Base-by-base conservation (phyloP, 305 asterid species). In the Solanum hybrid region DNA sequence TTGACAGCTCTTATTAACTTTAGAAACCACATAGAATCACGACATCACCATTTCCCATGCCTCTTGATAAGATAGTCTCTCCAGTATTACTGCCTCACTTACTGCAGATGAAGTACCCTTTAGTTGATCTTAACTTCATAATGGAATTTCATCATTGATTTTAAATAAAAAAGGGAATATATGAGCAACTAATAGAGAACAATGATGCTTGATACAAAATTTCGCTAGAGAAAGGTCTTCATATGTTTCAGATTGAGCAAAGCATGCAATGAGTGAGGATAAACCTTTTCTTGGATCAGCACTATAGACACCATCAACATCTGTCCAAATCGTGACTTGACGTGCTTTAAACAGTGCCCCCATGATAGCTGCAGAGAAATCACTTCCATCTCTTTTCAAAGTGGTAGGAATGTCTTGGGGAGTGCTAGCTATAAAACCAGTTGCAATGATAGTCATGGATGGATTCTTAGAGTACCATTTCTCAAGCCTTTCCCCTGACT, bases 231-330 rank as follows among this genome's bases (percentile, higher is more conserved):
- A 17, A 29, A 88, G 36, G 24, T 56, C 32, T 36, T 60, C 7
- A 87, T 38, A 69, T 60, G 32, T 64, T 35, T 82, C 87, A 60
- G 72, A 89, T 64, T 87, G n/a, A 77, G 85, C 56, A 56, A 60
- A 82, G 32, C 38, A 89, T 42, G 75, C 82, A 90, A 86, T 82
- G 90, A 88, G 90, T 26, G 22, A 71, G 88, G 69, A 88, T 76
- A 84, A 79, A 95, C 99, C 99, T 96, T 97, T 97, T 91, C 99
- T 94, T 13, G 99, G 99, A 88, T 97, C 99, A 73, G 99, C 99
- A 91, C 99, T 97, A 90, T 94, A 97, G 22, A 97, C 98, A 38
- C 99, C 99, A 93, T 97, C 94, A 91, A 97, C 99, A 71, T 97
- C 99, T 34, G 99, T 97, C 99, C 99, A 97, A 73, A 97, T 96